phyloP scores from a whole-genome alignment of 768 basidiomycete genomes.

The Chiua virens region DNA sequence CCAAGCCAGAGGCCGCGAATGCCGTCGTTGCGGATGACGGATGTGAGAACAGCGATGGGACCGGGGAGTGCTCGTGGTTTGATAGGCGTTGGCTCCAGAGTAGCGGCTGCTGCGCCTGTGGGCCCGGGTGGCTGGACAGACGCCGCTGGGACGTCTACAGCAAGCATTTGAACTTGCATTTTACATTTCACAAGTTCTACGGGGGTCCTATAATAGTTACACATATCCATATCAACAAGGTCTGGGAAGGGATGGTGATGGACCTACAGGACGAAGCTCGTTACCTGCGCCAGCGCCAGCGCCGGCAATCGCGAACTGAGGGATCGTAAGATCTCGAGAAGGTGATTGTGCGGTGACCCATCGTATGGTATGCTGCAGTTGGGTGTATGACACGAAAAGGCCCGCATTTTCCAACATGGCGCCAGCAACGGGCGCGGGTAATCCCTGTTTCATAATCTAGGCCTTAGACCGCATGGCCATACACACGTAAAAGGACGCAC shows the following conservation, averaged over 20 bases:
- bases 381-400: constrained; percentile 83
- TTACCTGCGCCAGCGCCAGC: constrained; percentile 83
- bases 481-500: constrained; percentile 43
- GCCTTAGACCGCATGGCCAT: not conserved
- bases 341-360: constrained; percentile 34
- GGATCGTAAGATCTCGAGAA: constrained; percentile 50
- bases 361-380: constrained; percentile 65
- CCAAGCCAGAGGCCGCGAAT: constrained; percentile 93
- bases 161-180: constrained; percentile 95
- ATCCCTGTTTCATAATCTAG: constrained; percentile 54
- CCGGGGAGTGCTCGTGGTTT: constrained; percentile 54
- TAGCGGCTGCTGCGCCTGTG: constrained; percentile 16
- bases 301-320: constrained; percentile 76
- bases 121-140: constrained; percentile 13
- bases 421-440: constrained; percentile 88
- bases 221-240: not conserved
- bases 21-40: constrained; percentile 66
- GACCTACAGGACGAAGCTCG: constrained; percentile 85
- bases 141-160: constrained; percentile 22
- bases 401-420: constrained; percentile 92
- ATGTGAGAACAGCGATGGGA: constrained; percentile 63
- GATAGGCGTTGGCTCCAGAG: constrained; percentile 6
- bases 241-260: not conserved
- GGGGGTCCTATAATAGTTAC: constrained; percentile 60
- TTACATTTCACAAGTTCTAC: constrained; percentile 96